Base-by-base conservation (phyloP, 371 early-diverging fungal genomes). In the Mortierella sp. region DNA sequence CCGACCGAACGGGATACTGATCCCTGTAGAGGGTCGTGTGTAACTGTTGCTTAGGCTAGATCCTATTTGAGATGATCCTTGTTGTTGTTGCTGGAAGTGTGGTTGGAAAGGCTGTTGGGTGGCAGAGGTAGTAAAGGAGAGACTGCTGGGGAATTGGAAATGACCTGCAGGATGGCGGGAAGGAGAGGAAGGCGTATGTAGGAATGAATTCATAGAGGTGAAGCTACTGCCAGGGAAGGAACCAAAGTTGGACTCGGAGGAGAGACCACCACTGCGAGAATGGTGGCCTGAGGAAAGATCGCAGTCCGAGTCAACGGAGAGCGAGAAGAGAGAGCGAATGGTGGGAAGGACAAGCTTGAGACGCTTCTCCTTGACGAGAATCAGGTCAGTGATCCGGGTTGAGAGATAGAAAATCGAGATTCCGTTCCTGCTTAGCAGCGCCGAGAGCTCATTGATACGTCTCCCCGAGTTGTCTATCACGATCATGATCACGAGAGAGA, bases 341-440 rank as follows among this genome's bases (percentile, higher is more conserved):
- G 75, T 65, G 18, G 75, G 75, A 2, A 75, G 43, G 29, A 75
- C 75, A 5, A 51, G 30, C 19, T 63, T 66, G 62, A 75, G 66
- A 6, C 75, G 70, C 57, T 75, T 75, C 18, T 75, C 75, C 63
- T 75, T 75, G 66, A 70, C 70, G 83, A 93, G 87, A 37, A 92
- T 87, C 66, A 89, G 88, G 61, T 93, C 93, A 0, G 92, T 91
- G 82, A 91, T 90, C 68, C 91, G 91, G 2, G 92, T 93, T 4
- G 91, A 91, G 82, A 92, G 84, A 70, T 89, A 90, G 62, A 90
- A 90, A 58, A 90, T 89, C 12, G 89, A 88, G 64, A 90, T 88
- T 21, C 90, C 90, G 47, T 86, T 88, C 62, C 86, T 83, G 61
- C 92, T 90, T 37, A 93, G 75, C 7, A 91, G 89, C 14, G 85